Conservation (phyloP, 2,329 filamentous ascomycete genomes). For the Xylariales sp. region DNA sequence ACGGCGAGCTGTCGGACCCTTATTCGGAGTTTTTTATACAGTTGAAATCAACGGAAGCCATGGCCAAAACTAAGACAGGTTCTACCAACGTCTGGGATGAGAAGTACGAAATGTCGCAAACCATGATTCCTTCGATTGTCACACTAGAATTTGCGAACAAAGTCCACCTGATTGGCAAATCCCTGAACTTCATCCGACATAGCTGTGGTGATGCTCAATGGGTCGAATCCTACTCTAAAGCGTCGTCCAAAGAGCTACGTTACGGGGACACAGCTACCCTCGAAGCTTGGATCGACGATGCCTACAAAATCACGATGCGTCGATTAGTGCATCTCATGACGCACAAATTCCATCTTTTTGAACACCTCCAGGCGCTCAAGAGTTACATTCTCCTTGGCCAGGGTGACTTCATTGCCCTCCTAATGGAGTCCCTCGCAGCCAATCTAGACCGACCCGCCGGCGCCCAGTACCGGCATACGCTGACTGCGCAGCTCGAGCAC, state of each 20-base stretch:
- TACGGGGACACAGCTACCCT: constrained; percentile 95
- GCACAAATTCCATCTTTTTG: constrained; percentile 92
- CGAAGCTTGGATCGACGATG: constrained; percentile 93
- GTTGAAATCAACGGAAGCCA: constrained; percentile 73
- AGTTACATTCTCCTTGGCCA: constrained; percentile 94
- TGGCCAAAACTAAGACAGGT: constrained; percentile 63
- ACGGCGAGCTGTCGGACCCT: constrained; percentile 96
- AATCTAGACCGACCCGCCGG: constrained; percentile 97
- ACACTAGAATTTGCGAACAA: constrained; percentile 94
- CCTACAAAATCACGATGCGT: constrained; percentile 98
- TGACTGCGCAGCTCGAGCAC: constrained; percentile 97
- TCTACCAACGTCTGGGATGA: constrained; percentile 97
- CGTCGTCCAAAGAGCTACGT: constrained; percentile 87
- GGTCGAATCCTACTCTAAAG: constrained; percentile 96
- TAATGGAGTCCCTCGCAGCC: constrained; percentile 95
- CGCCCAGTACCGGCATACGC: constrained; percentile 93
- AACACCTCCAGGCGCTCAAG: constrained; percentile 91
- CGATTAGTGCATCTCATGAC: constrained; percentile 93
- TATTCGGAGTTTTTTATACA: constrained; percentile 95
- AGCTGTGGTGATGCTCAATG: constrained; percentile 93
- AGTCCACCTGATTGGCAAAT: constrained; percentile 97
- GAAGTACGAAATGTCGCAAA: constrained; percentile 87
- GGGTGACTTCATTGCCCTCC: constrained; percentile 94
- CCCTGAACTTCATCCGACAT: constrained; percentile 96
- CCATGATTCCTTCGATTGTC: constrained; percentile 93